Conservation (phyloP, 345 rosid species). For the Combretum micranthum region DNA sequence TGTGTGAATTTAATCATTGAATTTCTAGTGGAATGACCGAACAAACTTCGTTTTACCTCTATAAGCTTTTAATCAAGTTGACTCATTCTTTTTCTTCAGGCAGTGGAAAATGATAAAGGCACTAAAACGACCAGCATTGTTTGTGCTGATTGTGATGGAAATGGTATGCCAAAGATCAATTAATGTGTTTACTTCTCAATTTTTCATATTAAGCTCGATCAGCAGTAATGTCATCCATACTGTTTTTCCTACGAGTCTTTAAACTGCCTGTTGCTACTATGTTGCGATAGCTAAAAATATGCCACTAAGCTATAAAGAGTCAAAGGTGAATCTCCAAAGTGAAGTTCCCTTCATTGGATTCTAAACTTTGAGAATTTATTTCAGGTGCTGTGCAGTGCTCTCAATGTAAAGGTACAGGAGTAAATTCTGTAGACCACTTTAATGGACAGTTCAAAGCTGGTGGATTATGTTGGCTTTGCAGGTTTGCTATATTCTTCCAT, state of each 20-base stretch:
- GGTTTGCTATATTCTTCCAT: conserved; percentile 23
- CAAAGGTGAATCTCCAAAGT: no score
- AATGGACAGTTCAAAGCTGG: conserved; percentile 96
- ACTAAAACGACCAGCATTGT: conserved; percentile 53
- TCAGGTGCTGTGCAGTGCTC: conserved; percentile 56
- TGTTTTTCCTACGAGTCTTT: no score
- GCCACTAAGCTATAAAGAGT: no score
- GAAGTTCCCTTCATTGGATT: not conserved
- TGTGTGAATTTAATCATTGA: no score
- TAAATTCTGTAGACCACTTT: conserved; percentile 84
- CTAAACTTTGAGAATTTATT: not conserved
- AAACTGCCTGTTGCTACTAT: no score
- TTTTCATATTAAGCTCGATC: no score
- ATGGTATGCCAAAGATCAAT: conserved; percentile 32
- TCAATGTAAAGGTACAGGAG: conserved; percentile 80
- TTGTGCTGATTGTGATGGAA: conserved; percentile 72
- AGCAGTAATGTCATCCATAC: no score
- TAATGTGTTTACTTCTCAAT: no score
- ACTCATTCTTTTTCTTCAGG: conserved; percentile 35
- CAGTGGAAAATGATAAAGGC: conserved; percentile 25
- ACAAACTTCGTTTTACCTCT: not conserved
- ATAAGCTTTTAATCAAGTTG: not conserved
- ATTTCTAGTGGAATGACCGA: no score
- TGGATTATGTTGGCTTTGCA: conserved; percentile 90
- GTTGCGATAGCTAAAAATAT: no score